Conservation (phyloP, 2,329 filamentous ascomycete genomes). For the Epichloe amarillans region DNA sequence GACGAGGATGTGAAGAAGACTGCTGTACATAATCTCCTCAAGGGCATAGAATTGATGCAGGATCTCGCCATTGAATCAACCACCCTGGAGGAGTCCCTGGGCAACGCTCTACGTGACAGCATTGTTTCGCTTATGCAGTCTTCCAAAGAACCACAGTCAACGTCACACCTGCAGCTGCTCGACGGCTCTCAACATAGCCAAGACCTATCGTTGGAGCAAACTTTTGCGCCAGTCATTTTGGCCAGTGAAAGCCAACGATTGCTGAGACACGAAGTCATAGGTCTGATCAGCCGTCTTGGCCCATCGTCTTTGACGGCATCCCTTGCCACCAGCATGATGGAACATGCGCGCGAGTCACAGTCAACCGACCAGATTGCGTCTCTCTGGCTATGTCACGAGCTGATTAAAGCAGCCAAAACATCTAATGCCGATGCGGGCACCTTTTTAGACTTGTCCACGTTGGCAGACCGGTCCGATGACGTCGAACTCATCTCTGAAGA, state of each 20-base stretch:
- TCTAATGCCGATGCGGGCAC: constrained; percentile 45
- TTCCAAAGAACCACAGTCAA: constrained; percentile 11
- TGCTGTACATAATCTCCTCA: constrained; percentile 63
- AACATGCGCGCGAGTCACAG: constrained; percentile 43
- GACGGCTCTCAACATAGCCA: constrained; percentile 12
- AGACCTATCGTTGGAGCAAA: constrained; percentile 7
- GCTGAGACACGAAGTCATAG: constrained; percentile 42
- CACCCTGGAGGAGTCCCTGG: constrained; percentile 53
- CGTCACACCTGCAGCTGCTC: constrained; percentile 15
- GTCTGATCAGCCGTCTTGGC: constrained; percentile 43
- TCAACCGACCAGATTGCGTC: constrained; percentile 51
- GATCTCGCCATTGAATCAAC: constrained; percentile 50
- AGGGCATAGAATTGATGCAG: constrained; percentile 53
- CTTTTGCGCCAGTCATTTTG: constrained; percentile 50
- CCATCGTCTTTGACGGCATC: constrained; percentile 44
- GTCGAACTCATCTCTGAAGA: constrained; percentile 43
- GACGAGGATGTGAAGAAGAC: constrained; percentile 67
- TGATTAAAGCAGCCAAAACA: constrained; percentile 46
- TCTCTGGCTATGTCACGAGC: constrained; percentile 68
- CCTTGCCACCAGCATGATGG: constrained; percentile 53
- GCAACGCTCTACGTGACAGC: constrained; percentile 60
- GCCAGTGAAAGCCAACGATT: constrained; percentile 51
- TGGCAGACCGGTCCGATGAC: constrained; percentile 23
- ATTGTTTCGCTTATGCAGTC: constrained; percentile 32
- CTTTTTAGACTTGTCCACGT: constrained; percentile 44